Conservation (phyloP, 2,329 filamentous ascomycete species). For the Capronia americana region DNA sequence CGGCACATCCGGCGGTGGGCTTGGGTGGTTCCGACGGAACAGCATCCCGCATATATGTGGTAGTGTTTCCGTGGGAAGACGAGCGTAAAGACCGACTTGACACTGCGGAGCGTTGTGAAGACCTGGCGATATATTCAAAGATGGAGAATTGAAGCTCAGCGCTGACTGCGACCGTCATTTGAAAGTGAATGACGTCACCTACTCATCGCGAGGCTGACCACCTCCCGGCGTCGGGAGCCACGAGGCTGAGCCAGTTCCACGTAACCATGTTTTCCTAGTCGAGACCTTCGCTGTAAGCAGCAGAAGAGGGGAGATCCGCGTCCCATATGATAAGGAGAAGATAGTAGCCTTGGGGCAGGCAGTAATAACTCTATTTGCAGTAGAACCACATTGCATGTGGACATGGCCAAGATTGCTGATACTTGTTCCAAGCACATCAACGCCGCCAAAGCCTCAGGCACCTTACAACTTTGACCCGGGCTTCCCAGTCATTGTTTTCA, state of each 20-base stretch:
- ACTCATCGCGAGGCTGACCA: background rate
- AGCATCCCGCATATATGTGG: background rate
- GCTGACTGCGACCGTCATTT: background rate
- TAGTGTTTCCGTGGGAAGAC: background rate
- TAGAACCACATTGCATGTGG: background rate
- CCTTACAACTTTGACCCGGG: slow-evolving; percentile 30
- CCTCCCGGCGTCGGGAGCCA: no score
- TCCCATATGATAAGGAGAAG: background rate
- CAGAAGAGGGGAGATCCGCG: background rate
- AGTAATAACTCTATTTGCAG: background rate
- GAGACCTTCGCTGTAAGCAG: background rate
- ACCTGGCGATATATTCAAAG: background rate
- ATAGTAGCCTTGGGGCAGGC: background rate
- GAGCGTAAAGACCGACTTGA: background rate
- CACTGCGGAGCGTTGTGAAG: background rate
- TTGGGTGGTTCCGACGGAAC: slow-evolving; percentile 4
- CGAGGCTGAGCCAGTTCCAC: background rate
- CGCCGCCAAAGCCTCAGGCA: background rate
- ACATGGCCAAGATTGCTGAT: background rate
- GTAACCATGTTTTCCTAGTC: background rate
- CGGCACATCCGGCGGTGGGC: background rate
- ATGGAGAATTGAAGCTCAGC: background rate
- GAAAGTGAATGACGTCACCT: background rate
- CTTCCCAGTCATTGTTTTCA: slow-evolving; percentile 43
- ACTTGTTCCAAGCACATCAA: background rate